Conservation (phyloP, 208 protist genomes). For the Acanthamoeba castellanii region DNA sequence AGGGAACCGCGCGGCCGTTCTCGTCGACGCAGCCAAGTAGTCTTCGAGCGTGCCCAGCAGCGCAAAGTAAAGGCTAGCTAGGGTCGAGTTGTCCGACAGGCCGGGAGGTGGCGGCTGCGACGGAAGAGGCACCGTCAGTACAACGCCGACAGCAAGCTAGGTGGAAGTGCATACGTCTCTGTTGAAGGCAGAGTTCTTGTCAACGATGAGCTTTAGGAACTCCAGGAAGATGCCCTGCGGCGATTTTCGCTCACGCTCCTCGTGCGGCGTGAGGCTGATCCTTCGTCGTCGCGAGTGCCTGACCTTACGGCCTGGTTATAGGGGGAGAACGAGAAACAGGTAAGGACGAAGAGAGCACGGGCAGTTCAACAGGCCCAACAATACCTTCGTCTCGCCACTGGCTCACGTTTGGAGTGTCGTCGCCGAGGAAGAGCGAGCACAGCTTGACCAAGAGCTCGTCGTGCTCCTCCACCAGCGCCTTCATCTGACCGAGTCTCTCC, state of each 20-base stretch:
- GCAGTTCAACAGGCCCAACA: not conserved
- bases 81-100: conserved; percentile 7
- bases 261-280: not conserved
- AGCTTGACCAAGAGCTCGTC: conserved; percentile 43
- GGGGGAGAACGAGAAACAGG: not conserved
- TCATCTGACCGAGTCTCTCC: not conserved
- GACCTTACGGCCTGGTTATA: not conserved
- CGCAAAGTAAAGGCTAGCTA: not conserved
- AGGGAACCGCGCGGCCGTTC: not conserved
- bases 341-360: not conserved
- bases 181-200: conserved; percentile 18
- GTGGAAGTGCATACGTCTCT: not conserved
- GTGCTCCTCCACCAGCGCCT: conserved; percentile 1
- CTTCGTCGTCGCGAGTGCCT: not conserved
- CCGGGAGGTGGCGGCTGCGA: conserved; percentile 1
- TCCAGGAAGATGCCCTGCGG: not conserved
- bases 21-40: conserved; percentile 1
- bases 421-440: conserved; percentile 17
- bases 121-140: not conserved
- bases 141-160: not conserved
- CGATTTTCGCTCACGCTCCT: not conserved
- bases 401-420: not conserved
- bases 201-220: conserved; percentile 22
- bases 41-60: conserved; percentile 5
- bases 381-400: not conserved